Evolutionary conservation across 2,329 filamentous ascomycete genomes (phyloP).

Genomic region (Pyricularia grisea): DNA sequence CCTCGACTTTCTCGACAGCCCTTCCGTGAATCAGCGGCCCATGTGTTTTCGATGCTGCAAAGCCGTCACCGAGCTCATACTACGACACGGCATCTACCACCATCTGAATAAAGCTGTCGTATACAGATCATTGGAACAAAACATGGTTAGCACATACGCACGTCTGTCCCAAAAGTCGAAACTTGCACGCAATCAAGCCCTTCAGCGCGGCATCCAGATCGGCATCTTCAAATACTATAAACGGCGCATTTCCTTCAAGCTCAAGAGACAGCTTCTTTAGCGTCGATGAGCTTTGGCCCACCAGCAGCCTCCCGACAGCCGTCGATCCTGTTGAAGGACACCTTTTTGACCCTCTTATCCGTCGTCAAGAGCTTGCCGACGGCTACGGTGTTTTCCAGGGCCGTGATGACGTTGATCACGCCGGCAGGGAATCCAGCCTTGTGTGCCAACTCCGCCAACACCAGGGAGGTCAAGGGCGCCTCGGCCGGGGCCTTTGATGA

Average conservation of each 20-base stretch:
- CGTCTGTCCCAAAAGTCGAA: constrained; percentile 41
- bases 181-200: constrained; percentile 31
- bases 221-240: constrained; percentile 54
- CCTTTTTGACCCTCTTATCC: constrained; percentile 26
- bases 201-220: constrained; percentile 47
- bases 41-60: constrained; percentile 9
- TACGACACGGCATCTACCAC: constrained; percentile 9
- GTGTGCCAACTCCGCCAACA: constrained; percentile 53
- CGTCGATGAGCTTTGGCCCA: constrained; percentile 44
- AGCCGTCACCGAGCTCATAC: constrained; percentile 8
- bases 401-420: constrained; percentile 31
- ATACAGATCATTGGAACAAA: constrained; percentile 13
- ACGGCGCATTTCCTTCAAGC: constrained; percentile 55
- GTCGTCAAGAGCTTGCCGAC: constrained; percentile 6
- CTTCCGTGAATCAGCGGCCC: constrained; percentile 12
- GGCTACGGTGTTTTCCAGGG: constrained; percentile 7
- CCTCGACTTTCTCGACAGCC: constrained; percentile 11
- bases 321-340: constrained; percentile 61
- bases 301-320: constrained; percentile 47
- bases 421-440: constrained; percentile 59
- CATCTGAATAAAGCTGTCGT: constrained; percentile 11
- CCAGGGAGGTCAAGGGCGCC: constrained; percentile 59
- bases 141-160: constrained; percentile 40
- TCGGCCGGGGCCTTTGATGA: constrained; percentile 63
- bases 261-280: constrained; percentile 58